Percentiles rank a stretch among this genome's conserved stretches.
These are phyloP conservation scores for Phaeomoniella chlamydospora DNA, from an alignment of 2,329 filamentous ascomycete species.

Conservation along the genomic window DNA sequence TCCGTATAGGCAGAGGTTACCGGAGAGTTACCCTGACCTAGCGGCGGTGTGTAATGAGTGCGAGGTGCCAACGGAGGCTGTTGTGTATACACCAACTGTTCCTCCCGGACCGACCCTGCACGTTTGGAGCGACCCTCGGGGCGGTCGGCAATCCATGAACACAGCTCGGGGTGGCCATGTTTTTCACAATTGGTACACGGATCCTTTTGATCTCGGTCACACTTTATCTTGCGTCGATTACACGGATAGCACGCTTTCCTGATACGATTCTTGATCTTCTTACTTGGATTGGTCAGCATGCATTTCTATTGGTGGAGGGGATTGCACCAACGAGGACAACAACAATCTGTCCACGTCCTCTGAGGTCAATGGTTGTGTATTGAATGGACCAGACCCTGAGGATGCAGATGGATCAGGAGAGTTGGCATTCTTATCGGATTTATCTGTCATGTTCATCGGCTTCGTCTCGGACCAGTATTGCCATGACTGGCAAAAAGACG, in stretches of 20 bases:
- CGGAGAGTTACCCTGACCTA: background rate
- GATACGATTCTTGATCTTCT: slow-evolving; percentile 2
- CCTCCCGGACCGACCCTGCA: background rate
- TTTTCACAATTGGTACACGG: slow-evolving; percentile 5
- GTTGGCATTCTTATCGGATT: too few species aligned
- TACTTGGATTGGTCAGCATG: background rate
- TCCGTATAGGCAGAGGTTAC: background rate
- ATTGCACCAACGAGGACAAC: background rate
- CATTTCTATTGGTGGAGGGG: background rate
- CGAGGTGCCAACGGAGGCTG: background rate
- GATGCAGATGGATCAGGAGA: too few species aligned
- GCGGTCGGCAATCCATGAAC: slow-evolving; percentile 3
- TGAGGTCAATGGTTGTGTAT: background rate
- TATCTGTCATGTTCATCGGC: too few species aligned
- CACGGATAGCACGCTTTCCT: slow-evolving; percentile 5
- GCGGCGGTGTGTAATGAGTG: background rate
- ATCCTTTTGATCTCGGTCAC: slow-evolving; percentile 4
- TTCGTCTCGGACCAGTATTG: too few species aligned
- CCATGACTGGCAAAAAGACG: too few species aligned
- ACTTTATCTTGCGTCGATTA: slow-evolving; percentile 4
- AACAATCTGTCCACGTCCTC: background rate
- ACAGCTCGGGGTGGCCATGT: slow-evolving; percentile 4
- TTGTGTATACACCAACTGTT: background rate
- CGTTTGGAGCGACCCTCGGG: background rate
- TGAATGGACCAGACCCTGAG: too few species aligned